phyloP scores from a whole-genome alignment of 1,139 yeast species.

The Oligophagozyma castellii region DNA sequence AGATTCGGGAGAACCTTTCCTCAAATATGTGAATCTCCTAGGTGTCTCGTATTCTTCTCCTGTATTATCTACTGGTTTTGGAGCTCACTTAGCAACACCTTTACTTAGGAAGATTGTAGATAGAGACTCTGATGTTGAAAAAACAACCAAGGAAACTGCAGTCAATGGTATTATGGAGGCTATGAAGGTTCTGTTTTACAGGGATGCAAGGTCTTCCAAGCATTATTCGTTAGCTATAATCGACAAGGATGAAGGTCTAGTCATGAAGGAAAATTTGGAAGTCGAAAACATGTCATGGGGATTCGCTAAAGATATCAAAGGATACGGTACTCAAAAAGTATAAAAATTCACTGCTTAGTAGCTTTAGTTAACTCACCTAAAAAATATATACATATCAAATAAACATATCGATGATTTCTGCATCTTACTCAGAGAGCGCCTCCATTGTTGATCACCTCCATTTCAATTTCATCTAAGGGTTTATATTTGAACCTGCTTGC shows the following conservation, averaged over 20 bases:
- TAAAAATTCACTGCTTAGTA: slow-evolving; percentile 7
- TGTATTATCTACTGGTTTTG: slow-evolving; percentile 91
- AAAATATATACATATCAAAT: neutral
- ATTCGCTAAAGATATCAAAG: slow-evolving; percentile 77
- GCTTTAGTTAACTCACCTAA: neutral
- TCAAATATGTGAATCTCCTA: slow-evolving; percentile 76
- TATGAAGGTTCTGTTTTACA: slow-evolving; percentile 88
- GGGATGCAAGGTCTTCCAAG: slow-evolving; percentile 92
- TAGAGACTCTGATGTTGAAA: slow-evolving; percentile 53
- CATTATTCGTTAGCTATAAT: slow-evolving; percentile 75
- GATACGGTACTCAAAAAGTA: slow-evolving; percentile 64
- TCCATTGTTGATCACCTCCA: slow-evolving; percentile 60
- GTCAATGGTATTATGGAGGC: slow-evolving; percentile 62
- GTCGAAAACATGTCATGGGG: slow-evolving; percentile 74
- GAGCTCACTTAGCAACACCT: slow-evolving; percentile 89
- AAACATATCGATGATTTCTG: neutral
- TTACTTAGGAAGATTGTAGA: slow-evolving; percentile 76
- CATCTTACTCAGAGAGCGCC: slow-evolving; percentile 36
- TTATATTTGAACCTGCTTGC: slow-evolving; percentile 60
- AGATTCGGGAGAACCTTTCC: slow-evolving; percentile 48
- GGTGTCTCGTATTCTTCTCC: slow-evolving; percentile 90
- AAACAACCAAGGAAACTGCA: slow-evolving; percentile 64
- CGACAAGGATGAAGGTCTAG: slow-evolving; percentile 43
- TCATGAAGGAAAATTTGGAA: slow-evolving; percentile 52
- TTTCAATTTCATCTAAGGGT: slow-evolving; percentile 49